Evolutionary conservation across 306 rosid genomes (phyloP).

Genomic region (Trifolium subterraneum): DNA sequence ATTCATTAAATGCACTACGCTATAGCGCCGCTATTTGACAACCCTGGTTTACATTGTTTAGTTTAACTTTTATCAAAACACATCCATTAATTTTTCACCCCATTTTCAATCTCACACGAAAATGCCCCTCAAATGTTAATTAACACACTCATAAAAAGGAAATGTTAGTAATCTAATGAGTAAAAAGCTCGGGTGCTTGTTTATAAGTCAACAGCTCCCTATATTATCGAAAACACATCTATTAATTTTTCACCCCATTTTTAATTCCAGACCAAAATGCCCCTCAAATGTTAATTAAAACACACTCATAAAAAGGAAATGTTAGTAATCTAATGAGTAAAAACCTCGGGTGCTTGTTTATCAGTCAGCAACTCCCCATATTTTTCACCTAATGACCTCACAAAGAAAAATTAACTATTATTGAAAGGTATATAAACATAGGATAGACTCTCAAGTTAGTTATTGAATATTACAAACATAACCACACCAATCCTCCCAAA

Average conservation of each 20-base stretch:
- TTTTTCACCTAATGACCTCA: background rate
- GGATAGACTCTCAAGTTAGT: background rate
- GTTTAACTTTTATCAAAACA: background rate
- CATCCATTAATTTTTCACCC: background rate
- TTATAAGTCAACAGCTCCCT: too few species aligned
- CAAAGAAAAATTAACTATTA: slow-evolving; percentile 1
- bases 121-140: background rate
- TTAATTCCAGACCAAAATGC: background rate
- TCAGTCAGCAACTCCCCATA: background rate
- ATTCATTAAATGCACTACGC: background rate
- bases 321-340: background rate
- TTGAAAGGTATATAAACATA: background rate
- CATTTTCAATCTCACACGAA: background rate
- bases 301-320: background rate
- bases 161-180: background rate
- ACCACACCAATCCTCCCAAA: background rate
- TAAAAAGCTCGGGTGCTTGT: background rate
- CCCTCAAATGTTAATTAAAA: background rate
- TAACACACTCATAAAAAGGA: background rate
- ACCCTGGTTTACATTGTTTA: background rate
- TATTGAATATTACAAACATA: background rate
- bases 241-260: background rate
- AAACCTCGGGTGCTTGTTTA: background rate
- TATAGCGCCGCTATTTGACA: background rate
- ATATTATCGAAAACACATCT: too few species aligned